phyloP scores from a whole-genome alignment of 768 basidiomycete species.

The Podaxis sp. region DNA sequence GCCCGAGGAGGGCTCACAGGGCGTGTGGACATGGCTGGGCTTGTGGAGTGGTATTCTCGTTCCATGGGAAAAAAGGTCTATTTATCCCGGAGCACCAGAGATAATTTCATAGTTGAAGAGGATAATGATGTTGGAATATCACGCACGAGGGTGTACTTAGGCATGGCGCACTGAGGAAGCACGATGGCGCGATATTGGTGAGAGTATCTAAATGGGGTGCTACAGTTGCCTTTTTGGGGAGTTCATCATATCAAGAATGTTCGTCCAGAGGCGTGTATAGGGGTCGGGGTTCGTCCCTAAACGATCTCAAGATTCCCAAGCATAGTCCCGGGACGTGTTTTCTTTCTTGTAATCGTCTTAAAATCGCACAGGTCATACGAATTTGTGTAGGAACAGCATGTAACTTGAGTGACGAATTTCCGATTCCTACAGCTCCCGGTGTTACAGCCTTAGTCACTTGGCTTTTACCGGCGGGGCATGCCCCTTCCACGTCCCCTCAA shows the following conservation, averaged over 20 bases:
- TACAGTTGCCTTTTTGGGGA: neutral
- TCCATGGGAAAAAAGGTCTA: neutral
- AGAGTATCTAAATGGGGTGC: slow-evolving; percentile 9
- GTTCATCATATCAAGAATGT: neutral
- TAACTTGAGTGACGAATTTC: neutral
- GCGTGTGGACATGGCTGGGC: neutral
- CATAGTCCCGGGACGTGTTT: neutral
- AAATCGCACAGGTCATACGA: neutral
- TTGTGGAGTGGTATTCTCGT: neutral
- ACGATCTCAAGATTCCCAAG: neutral
- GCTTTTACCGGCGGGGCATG: slow-evolving; percentile 62
- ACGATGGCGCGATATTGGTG: slow-evolving; percentile 19
- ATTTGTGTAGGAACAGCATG: neutral
- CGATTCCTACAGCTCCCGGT: slow-evolving; percentile 10
- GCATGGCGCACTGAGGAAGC: slow-evolving; percentile 19
- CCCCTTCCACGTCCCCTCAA: slow-evolving; percentile 87
- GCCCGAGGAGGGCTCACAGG: slow-evolving; percentile 14
- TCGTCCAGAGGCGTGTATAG: neutral
- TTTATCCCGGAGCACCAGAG: slow-evolving; percentile 1
- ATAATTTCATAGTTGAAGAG: no score
- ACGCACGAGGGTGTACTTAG: neutral
- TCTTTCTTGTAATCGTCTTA: neutral
- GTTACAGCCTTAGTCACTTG: slow-evolving; percentile 7
- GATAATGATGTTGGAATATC: neutral
- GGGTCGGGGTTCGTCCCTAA: neutral